A percentile compares a stretch with the other conserved stretches of the same genome.
Conservation (phyloP, 805 yeast species). For the Yamadazyma akitaensis region DNA sequence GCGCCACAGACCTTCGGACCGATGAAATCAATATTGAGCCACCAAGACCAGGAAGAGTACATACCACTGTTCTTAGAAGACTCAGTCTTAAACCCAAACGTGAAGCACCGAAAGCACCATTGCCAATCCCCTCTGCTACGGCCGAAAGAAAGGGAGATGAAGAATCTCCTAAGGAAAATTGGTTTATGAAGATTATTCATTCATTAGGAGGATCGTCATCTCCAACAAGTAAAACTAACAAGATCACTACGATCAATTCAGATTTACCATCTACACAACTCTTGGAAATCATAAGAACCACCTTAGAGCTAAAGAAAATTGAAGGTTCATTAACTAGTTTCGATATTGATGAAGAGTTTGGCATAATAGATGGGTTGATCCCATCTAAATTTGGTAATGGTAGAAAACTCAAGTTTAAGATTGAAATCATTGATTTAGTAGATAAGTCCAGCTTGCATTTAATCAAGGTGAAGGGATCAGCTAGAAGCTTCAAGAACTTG, state of each 20-base stretch:
- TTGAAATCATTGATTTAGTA: conserved; percentile 37
- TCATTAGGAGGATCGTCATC: conserved; percentile 17
- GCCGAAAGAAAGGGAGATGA: conserved; percentile 4
- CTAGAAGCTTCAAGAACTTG: conserved; percentile 44
- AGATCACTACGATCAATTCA: conserved; percentile 34
- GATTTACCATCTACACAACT: conserved; percentile 27
- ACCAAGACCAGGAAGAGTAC: conserved; percentile 9
- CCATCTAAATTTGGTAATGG: conserved; percentile 47
- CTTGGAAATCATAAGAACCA: conserved; percentile 34
- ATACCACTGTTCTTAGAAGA: conserved; percentile 20
- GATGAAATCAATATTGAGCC: conserved; percentile 5
- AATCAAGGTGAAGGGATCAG: conserved; percentile 43
- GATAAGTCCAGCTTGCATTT: conserved; percentile 40
- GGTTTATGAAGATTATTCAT: conserved; percentile 40
- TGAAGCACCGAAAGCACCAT: conserved; percentile 39
- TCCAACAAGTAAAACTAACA: conserved; percentile 11
- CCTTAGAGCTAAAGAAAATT: conserved; percentile 43
- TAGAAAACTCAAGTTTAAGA: conserved; percentile 45
- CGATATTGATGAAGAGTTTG: conserved; percentile 41
- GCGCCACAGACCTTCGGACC: neutral
- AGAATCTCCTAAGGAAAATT: conserved; percentile 21
- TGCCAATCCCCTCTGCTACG: neutral
- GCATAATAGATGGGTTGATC: conserved; percentile 43
- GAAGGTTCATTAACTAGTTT: conserved; percentile 48
- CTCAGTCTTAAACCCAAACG: conserved; percentile 37